Base-by-base conservation (phyloP, 2,329 filamentous ascomycete species). In the Aphanoascus verrucosus region DNA sequence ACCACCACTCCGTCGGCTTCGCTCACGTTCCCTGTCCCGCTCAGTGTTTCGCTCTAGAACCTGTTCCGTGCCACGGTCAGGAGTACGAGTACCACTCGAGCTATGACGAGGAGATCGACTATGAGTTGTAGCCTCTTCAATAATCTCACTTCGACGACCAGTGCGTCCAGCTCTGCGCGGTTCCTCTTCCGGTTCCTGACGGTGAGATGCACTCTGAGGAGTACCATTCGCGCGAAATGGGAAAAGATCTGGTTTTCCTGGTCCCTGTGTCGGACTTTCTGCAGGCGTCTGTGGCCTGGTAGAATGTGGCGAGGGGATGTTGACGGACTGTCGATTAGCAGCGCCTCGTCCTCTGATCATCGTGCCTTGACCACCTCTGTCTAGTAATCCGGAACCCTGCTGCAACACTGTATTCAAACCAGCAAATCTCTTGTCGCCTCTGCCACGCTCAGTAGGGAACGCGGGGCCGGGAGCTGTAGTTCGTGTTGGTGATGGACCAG, bases 381-480 rank as follows among this genome's bases (percentile, higher is more conserved):
- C 69, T 43, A 60, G 51, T 34, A 63, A 59, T 34, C 62, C 65
- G 32, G 67, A 60, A 23, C 61, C 68, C 58, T 75, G 72, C 52
- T 75, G 72, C 35, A 76, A 68, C 61, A 74, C 69, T 52, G 66
- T 73, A 58, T 74, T 74, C 52, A 76, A 64, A 1, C 68, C 69
- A 12, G 69, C 67, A 56, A 76, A 73, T 11, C 74, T 69, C 56
- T 74, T 74, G 56, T 74, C 72, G 32, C 72, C 64, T 31, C 72
- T 67, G 38, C 65, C 65, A 49, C 71, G 67, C 49, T 71, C 67
- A 46, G 67, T 68, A 28, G 63, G 58, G 43, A 65, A 64, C 34
- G 67, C 62, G 37, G 67, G 62, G 3, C 67, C 70, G 17, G 67
- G 63, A 17, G 69, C 68, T 19, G 68, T 66, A 9, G 65, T 67